Percentiles rank a stretch among this genome's conserved stretches.
phyloP scores from a whole-genome alignment of 768 basidiomycete genomes.

The Austroboletus festivus region DNA sequence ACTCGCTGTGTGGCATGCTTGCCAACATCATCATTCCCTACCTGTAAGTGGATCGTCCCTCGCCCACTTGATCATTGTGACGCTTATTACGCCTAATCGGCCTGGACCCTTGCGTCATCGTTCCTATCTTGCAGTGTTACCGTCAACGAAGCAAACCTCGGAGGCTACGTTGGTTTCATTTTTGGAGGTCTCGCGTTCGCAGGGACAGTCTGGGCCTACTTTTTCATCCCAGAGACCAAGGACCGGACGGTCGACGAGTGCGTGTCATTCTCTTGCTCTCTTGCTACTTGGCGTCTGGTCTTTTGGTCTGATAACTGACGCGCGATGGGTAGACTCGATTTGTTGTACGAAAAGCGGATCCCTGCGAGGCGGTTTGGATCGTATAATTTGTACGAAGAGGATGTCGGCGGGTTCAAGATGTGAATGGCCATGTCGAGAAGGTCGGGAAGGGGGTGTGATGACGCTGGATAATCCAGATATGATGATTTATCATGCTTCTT shows the following conservation, averaged over 20 bases:
- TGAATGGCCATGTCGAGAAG: no score
- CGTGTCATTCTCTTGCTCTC: conserved; percentile 5
- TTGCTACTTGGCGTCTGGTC: background rate
- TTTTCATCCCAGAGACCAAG: conserved; percentile 28
- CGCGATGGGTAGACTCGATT: conserved; percentile 21
- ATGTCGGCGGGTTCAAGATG: no score
- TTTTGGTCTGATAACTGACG: background rate
- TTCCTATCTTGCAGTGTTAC: conserved; percentile 16
- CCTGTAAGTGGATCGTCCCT: conserved; percentile 15
- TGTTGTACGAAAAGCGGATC: conserved; percentile 30
- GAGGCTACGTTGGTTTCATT: conserved; percentile 29
- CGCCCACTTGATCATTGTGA: no score
- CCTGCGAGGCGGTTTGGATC: conserved; percentile 26
- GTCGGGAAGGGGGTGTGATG: no score
- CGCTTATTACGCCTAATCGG: no score
- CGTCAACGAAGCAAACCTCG: conserved; percentile 26
- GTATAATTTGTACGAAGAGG: conserved; percentile 13
- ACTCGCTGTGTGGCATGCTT: conserved; percentile 25
- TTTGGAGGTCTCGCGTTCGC: conserved; percentile 23
- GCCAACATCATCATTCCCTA: conserved; percentile 27
- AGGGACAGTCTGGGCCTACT: conserved; percentile 25
- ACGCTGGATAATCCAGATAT: no score
- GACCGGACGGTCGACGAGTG: conserved; percentile 30
- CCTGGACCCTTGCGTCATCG: no score
- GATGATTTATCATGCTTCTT: no score